Evolutionary conservation across 2,329 filamentous ascomycete genomes (phyloP).

Genomic region (Colletotrichum sojae): DNA sequence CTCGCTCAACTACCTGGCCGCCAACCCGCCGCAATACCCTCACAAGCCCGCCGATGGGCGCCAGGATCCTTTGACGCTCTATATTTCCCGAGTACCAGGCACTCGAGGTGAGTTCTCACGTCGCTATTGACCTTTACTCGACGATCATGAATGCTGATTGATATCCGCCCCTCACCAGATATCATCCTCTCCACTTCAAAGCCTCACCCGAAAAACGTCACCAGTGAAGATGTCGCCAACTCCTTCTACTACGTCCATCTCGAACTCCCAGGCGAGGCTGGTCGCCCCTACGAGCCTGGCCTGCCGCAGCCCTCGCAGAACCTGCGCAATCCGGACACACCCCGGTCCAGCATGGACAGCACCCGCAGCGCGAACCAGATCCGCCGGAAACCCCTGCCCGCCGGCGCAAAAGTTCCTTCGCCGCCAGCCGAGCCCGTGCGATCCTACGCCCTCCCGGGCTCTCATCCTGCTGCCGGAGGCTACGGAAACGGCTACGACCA

Average conservation of each 20-base stretch:
- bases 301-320: slow-evolving; percentile 41
- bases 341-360: slow-evolving; percentile 62
- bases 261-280: slow-evolving; percentile 70
- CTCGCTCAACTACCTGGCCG: slow-evolving; percentile 82
- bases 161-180: slow-evolving; percentile 66
- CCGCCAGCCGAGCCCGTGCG: slow-evolving; percentile 26
- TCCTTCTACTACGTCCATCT: slow-evolving; percentile 95
- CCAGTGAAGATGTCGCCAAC: slow-evolving; percentile 85
- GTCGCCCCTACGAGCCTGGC: slow-evolving; percentile 43
- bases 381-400: slow-evolving; percentile 66
- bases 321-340: slow-evolving; percentile 48
- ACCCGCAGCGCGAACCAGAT: slow-evolving; percentile 60
- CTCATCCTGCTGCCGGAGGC: slow-evolving; percentile 20
- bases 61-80: slow-evolving; percentile 83
- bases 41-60: slow-evolving; percentile 79
- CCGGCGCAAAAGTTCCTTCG: slow-evolving; percentile 46
- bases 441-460: slow-evolving; percentile 11
- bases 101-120: slow-evolving; percentile 75
- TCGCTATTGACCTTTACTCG: slow-evolving; percentile 41
- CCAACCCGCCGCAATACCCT: slow-evolving; percentile 89
- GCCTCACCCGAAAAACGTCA: slow-evolving; percentile 89
- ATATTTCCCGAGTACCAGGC: slow-evolving; percentile 93
- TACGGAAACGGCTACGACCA: slow-evolving; percentile 22
- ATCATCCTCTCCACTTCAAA: slow-evolving; percentile 93
- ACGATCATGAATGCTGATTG: slow-evolving; percentile 45